Evolutionary conservation across 768 basidiomycete genomes (phyloP), one percentile per base, ranked within the genome.

Genomic region (Stropharia rugosoannulata): DNA sequence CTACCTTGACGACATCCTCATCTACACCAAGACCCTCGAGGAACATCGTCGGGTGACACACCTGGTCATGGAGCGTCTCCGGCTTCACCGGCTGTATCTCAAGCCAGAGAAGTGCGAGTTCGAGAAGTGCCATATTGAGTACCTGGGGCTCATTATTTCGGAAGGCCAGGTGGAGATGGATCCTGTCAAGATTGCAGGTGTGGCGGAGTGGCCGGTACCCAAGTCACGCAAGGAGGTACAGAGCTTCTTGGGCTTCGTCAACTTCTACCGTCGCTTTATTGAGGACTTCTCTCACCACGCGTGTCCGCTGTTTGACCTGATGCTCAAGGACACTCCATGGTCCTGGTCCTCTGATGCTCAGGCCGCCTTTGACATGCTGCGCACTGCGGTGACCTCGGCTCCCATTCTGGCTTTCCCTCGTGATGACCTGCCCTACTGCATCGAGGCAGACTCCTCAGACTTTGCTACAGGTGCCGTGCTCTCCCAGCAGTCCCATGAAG

Each of bases 391-490:
- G 11, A 64, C 63, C 1, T 47, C 59, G 0, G 56, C 64, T 2
- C 73, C 72, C 1, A 54, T 70, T 4, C 62, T 70, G 16, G 19
- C 38, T 37, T 16, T 37, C 19, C 43, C 43, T 11, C 16, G 29
- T 27, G 22, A 46, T 19, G 27, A 27, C 13, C 16, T 15, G 13
- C 52, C 52, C 16, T 54, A 25, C 29, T 12, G 32, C n/a, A 6
- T 54, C 22, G 52, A 54, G 32, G 54, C 46, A 66, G 66, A 80
- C 77, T 55, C 76, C 71, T 0, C 72, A 73, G 2, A 55, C 79
- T 82, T 59, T 46, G 57, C 73, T 64, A 13, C 51, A 64, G 4
- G 74, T 79, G 9, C 78, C 77, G 73, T 75, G 70, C 42, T 75
- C 70, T 44, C 53, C 72, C 3, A 67, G 57, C 16, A 43, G 22